Base-by-base conservation (phyloP, 441 rosid species). In the Bruguiera hainesii region DNA sequence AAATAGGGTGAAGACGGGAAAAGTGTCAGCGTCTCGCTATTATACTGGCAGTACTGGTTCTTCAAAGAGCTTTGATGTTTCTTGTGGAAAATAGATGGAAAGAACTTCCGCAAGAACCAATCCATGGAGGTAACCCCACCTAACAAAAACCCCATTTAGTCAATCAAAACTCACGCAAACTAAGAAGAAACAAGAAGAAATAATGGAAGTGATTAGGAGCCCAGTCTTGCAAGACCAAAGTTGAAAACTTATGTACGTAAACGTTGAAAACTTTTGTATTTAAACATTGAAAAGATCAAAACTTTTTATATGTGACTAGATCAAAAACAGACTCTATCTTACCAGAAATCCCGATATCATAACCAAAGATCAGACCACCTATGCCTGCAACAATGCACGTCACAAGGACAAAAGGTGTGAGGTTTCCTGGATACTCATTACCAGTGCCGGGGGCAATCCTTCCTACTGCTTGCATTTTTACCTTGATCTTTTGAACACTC, bases 361-460 rank as follows among this genome's bases (percentile, higher is more conserved):
- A 93, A 21, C 96, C 98, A 66, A 93, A 91, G 81, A 93, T 93
- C 75, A 91, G 82, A 71, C 98, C 96, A 5, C 98, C 96, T 94
- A 87, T 93, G 85, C 93, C 94, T 26, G 97, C 98, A 35, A 93
- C 90, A 35, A 93, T 75, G 65, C 97, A 91, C 33, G 98, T 90
- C 63, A 87, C 81, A 26, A 71, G 70, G 66, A 93, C 98, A 72
- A 70, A 89, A 15, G 77, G 83, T 16, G 96, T 93, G 15, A 93
- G 93, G 20, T 87, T 93, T n/a, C 98, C 98, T 26, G 97, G 93
- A 69, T 93, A 93, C 66, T 71, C 89, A 75, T 21, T 50, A 73
- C 80, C 75, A 66, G 39, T 70, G 1, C 78, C 83, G 65, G 76
- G 60, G 13, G 74, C 76, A 11, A 93, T 78, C 8, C 86, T 93